Base-by-base conservation (phyloP, 2,329 filamentous ascomycete species). In the Colletotrichum sp. region DNA sequence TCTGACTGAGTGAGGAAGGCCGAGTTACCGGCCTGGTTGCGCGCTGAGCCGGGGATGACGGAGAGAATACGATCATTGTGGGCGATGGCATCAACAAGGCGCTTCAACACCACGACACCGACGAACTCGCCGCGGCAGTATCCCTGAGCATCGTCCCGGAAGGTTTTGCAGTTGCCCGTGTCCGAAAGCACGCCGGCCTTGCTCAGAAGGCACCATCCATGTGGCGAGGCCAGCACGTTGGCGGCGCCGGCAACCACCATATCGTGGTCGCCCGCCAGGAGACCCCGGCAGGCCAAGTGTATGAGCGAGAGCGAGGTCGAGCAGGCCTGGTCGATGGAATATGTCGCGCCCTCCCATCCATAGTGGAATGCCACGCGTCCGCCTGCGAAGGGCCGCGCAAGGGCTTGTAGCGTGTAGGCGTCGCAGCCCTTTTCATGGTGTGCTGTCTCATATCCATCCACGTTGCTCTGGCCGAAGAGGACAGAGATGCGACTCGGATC, bases 41-140 rank as follows among this genome's bases (percentile, higher is more conserved):
- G 78, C 0, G 79, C 83, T 0, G 83, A 83, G 1, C 79, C 81
- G 0, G 81, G 74, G 33, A 89, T 84, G 4, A 86, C 80, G 15
- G 82, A 86, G 2, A 84, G 76, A 21, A 88, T 82, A 0, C 80
- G 79, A 76, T 91, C 87, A 1, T 84, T 84, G 51, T 89, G 87
- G 6, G 77, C 76, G 0, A 90, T 47, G 0, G 89, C 89, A 62
- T 85, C 80, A 3, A 82, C 79, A 0, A 90, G 79, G 1, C 77
- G 81, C 79, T 90, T 90, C 1, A 91, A 72, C 3, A 89, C 75
- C 0, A 90, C 75, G 0, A 82, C 76, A 0, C 78, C 86, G 2
- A 83, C 78, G 0, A 86, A 88, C 57, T 91, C 89, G 0, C 84
- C 86, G 2, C 88, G 82, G 11, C 84, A 87, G 75, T 90, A 91